Conservation (phyloP, 2,329 filamentous ascomycete genomes). For the Lachnellula occidentalis region DNA sequence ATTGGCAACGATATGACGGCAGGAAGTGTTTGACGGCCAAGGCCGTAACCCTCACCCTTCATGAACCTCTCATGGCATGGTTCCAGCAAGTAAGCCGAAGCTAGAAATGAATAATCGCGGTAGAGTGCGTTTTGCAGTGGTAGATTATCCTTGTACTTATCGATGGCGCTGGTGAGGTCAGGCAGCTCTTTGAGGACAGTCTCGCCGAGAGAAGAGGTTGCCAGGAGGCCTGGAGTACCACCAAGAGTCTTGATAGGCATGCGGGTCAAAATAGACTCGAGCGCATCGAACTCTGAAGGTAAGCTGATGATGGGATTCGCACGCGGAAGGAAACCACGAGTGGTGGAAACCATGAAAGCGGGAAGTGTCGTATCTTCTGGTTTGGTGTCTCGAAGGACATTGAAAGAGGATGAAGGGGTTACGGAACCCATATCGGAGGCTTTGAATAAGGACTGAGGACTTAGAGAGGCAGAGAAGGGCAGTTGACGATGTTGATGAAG, state of each 20-base stretch:
- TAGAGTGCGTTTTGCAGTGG: constrained; percentile 81
- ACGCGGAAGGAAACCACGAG: constrained; percentile 68
- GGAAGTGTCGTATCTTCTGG: constrained; percentile 59
- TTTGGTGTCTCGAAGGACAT: constrained; percentile 57
- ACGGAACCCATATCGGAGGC: constrained; percentile 28
- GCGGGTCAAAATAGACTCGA: constrained; percentile 66
- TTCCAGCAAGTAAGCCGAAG: constrained; percentile 84
- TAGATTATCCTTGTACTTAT: constrained; percentile 67
- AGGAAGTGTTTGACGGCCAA: constrained; percentile 70
- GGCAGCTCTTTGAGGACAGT: constrained; percentile 69
- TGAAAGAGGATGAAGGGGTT: constrained; percentile 38
- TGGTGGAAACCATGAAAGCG: constrained; percentile 74
- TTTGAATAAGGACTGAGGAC: neutral
- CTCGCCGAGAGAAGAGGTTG: constrained; percentile 66
- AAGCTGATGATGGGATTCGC: constrained; percentile 57
- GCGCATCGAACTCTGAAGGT: constrained; percentile 65
- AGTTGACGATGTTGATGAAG: constrained; percentile 4
- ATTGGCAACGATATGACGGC: constrained; percentile 73
- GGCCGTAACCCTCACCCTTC: constrained; percentile 69
- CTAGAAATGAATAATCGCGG: constrained; percentile 85
- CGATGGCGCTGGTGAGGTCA: constrained; percentile 68
- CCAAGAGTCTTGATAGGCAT: constrained; percentile 74
- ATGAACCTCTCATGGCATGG: constrained; percentile 75
- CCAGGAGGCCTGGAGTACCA: constrained; percentile 72
- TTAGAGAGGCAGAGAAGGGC: neutral